Evolutionary conservation across 495 filamentous ascomycete genomes (phyloP).

Genomic region (Hypoxylon intermedium): DNA sequence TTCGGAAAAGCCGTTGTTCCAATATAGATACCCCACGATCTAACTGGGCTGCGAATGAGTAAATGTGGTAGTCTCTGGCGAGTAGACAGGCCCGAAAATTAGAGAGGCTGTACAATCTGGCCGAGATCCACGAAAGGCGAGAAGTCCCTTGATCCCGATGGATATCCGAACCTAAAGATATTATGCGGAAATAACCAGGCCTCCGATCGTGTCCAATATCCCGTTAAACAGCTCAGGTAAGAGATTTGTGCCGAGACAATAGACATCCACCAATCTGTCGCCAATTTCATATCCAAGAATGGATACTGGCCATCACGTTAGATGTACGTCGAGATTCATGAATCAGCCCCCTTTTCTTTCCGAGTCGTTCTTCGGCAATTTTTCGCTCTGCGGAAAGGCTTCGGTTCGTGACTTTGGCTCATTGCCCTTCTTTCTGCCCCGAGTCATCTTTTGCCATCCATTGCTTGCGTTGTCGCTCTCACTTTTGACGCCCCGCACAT

Average conservation of each 20-base stretch:
- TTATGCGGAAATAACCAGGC: conserved; percentile 29
- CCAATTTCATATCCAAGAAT: conserved; percentile 35
- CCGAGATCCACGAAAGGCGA: conserved; percentile 1
- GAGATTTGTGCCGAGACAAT: conserved; percentile 22
- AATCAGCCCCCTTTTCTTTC: conserved; percentile 62
- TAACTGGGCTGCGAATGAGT: conserved; percentile 1
- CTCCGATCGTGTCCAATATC: conserved; percentile 33
- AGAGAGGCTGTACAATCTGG: conserved; percentile 7
- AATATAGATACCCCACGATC: conserved; percentile 11
- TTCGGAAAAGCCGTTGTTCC: conserved; percentile 6
- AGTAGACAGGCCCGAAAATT: conserved; percentile 8
- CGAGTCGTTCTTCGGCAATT: conserved; percentile 56
- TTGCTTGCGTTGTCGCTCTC: conserved; percentile 50
- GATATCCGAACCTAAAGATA: conserved; percentile 9
- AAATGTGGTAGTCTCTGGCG: conserved; percentile 3
- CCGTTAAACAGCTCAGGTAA: conserved; percentile 21
- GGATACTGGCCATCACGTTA: conserved; percentile 1
- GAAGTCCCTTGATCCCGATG: neutral
- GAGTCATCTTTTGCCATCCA: conserved; percentile 56
- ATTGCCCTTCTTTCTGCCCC: conserved; percentile 55
- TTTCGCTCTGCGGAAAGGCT: conserved; percentile 51
- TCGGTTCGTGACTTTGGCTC: conserved; percentile 46
- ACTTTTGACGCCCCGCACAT: conserved; percentile 56
- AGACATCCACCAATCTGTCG: conserved; percentile 10
- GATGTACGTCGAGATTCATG: conserved; percentile 4